Conservation (phyloP, 495 filamentous ascomycete genomes). For the Aspergillus coremiiformis region DNA sequence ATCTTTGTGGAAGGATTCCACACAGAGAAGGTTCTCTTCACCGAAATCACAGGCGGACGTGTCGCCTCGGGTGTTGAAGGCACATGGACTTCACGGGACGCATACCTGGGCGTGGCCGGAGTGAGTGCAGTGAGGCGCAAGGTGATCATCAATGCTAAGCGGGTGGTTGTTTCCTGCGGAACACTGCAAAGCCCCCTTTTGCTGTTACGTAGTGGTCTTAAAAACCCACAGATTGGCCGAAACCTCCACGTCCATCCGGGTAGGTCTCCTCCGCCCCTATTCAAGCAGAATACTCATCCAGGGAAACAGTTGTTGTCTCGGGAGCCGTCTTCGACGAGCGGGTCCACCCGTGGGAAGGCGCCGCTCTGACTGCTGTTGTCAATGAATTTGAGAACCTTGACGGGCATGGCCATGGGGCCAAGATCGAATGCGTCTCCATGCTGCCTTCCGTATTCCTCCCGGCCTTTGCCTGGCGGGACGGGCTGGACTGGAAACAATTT, state of each 20-base stretch:
- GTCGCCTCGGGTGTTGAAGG: conserved; percentile 62
- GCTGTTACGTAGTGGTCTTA: conserved; percentile 61
- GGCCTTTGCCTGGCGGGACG: conserved; percentile 54
- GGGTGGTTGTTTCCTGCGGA: conserved; percentile 70
- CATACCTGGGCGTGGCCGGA: conserved; percentile 47
- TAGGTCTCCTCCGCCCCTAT: conserved; percentile 8
- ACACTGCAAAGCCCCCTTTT: conserved; percentile 69
- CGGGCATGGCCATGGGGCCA: conserved; percentile 72
- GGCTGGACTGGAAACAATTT: conserved; percentile 59
- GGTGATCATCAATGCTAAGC: conserved; percentile 70
- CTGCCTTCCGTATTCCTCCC: conserved; percentile 50
- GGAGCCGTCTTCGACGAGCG: conserved; percentile 59
- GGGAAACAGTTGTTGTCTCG: conserved; percentile 40
- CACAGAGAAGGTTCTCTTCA: conserved; percentile 61
- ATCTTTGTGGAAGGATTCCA: conserved; percentile 73
- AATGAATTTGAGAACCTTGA: conserved; percentile 78
- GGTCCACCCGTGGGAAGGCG: conserved; percentile 70
- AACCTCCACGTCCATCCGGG: conserved; percentile 77
- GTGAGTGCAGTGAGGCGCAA: conserved; percentile 42
- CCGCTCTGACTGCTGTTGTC: conserved; percentile 67
- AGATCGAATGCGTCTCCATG: conserved; percentile 69
- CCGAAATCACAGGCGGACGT: conserved; percentile 44
- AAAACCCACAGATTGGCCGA: conserved; percentile 76
- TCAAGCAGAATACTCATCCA: conserved; percentile 7
- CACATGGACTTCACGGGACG: conserved; percentile 64